Base-by-base conservation (phyloP, 495 filamentous ascomycete species). In the Lophiostoma macrostomum region DNA sequence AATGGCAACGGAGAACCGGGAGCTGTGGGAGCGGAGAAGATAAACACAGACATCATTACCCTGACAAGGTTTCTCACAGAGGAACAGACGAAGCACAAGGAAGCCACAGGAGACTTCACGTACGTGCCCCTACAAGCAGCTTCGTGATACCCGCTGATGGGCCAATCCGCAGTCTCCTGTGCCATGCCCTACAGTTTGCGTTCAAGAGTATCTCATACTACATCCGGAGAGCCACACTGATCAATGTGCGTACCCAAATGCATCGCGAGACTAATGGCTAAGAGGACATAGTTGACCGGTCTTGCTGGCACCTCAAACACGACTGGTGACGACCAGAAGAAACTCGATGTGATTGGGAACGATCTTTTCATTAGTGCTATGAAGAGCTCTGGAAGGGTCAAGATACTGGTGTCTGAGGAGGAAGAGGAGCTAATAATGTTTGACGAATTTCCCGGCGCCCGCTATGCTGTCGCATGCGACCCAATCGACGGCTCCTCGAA, bases 141-240 rank as follows among this genome's bases (percentile, higher is more conserved):
- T n/a, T n/a, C n/a, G n/a, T 41, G 43, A 25, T 34, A 43, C 11
- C 11, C 6, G 18, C 1, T 24, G 16, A 53, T n/a, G 10, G 11
- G 35, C 49, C 51, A 35, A 55, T 25, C 18, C n/a, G 52, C 63
- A 95, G 90, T 63, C 81, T 98, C 20, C 81, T 98, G 47, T 96
- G 90, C 78, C 93, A 98, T 68, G 90, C 94, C 52, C 84, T 98
- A 27, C 94, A 97, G 74, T 97, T 96, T 79, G 88, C 93, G 61
- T 98, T 98, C 83, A 98, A 98, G 77, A 91, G 86, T 47, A 98
- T 98, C 71, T 91, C 93, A 60, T 95, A 97, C 80, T 98, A 96
- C 77, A 98, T 98, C 73, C 90, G 93, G 63, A 83, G 93, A 69
- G 91, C 93, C 23, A 91, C 90, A n/a, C 76, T 98, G 40, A 95